Conservation (phyloP, 129 eudicot genomes). For the Flaveria linearis region DNA sequence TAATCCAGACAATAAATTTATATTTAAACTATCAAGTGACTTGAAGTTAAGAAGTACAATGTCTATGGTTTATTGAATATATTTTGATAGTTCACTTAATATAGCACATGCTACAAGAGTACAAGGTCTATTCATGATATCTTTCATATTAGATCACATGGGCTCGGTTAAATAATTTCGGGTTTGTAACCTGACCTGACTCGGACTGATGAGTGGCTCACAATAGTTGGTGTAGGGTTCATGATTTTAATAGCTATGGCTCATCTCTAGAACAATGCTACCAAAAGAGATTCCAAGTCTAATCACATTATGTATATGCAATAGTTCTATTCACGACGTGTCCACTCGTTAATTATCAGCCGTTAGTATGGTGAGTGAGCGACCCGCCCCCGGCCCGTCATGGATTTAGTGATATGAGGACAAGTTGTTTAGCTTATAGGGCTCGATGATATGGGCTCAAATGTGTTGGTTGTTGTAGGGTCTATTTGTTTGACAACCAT, state of each 20-base stretch:
- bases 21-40: too few relatives aligned
- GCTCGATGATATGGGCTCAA: not conserved
- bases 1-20: too few relatives aligned
- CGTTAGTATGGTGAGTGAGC: not conserved
- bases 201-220: not conserved
- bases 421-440: not conserved
- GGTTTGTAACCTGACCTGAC: not conserved
- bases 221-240: slow-evolving; percentile 30
- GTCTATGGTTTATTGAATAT: too few relatives aligned
- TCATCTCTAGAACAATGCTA: not conserved
- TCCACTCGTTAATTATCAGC: slow-evolving; percentile 8
- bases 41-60: too few relatives aligned
- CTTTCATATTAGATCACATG: slow-evolving; percentile 8
- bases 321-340: not conserved
- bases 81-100: not conserved
- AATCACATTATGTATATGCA: slow-evolving; percentile 13
- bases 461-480: slow-evolving; percentile 9
- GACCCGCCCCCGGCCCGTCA: not conserved
- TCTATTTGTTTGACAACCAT: not conserved
- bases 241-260: not conserved
- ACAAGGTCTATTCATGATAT: slow-evolving; percentile 17
- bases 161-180: slow-evolving; percentile 10
- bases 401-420: not conserved
- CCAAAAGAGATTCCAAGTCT: slow-evolving; percentile 20
- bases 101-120: not conserved